phyloP scores from a whole-genome alignment of 805 yeast species.

The Starmerella geochares region DNA sequence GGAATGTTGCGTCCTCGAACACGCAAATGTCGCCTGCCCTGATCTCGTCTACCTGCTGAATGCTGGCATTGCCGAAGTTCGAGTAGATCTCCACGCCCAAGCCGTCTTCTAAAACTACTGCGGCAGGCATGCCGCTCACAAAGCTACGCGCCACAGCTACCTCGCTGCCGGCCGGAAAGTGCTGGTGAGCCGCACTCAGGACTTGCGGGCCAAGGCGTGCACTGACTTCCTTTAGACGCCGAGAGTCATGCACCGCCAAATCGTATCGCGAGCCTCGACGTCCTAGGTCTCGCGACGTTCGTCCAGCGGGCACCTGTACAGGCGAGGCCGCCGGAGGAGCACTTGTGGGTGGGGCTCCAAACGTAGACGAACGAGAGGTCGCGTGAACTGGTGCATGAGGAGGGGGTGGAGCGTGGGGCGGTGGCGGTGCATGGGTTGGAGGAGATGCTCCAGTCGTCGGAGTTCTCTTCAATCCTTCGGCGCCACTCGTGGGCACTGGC shows the following conservation, averaged over 20 bases:
- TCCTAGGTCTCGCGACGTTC: constrained; percentile 29
- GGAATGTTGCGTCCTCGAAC: constrained; percentile 64
- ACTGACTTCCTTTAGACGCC: constrained; percentile 42
- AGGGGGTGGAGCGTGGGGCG: background rate
- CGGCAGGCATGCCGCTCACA: background rate
- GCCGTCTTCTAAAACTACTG: background rate
- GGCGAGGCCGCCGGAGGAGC: constrained; percentile 27
- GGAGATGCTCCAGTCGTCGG: background rate
- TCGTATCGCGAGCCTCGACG: background rate
- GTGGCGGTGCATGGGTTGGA: background rate
- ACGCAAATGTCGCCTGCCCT: constrained; percentile 78
- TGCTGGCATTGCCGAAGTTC: constrained; percentile 42
- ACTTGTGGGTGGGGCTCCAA: background rate
- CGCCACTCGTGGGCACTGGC: constrained; percentile 7
- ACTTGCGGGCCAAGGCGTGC: constrained; percentile 44
- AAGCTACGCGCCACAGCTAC: background rate
- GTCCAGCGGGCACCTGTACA: constrained; percentile 14
- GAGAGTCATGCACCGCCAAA: constrained; percentile 23
- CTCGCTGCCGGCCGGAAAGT: constrained; percentile 2
- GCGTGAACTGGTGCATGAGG: background rate
- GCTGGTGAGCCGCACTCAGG: constrained; percentile 33
- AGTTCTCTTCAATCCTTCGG: constrained; percentile 21
- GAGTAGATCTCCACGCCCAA: constrained; percentile 61
- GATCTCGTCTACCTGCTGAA: constrained; percentile 49
- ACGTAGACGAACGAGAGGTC: background rate